Evolutionary conservation across 495 filamentous ascomycete species (phyloP).

Genomic region (Penicillium lagena): DNA sequence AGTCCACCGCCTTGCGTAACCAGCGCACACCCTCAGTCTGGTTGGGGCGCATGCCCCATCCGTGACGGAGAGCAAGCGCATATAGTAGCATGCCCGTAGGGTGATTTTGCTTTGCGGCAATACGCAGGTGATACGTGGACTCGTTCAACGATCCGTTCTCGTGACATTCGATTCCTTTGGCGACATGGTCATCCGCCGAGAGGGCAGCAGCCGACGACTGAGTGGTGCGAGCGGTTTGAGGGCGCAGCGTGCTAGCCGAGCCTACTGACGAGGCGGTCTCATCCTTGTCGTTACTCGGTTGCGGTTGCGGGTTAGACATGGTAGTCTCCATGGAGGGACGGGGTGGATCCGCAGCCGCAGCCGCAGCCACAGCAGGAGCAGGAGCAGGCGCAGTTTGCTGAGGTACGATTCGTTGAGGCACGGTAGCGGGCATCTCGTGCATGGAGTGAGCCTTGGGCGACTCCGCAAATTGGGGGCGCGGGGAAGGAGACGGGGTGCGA

Average conservation of each 20-base stretch:
- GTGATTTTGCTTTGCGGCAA: conserved; percentile 77
- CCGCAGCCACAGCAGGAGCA: conserved; percentile 12
- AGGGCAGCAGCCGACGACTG: conserved; percentile 44
- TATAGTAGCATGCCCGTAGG: conserved; percentile 95
- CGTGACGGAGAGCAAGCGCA: conserved; percentile 92
- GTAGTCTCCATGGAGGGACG: conserved; percentile 42
- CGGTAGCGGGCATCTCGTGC: conserved; percentile 21
- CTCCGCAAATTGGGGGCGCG: conserved; percentile 9
- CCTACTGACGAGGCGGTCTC: conserved; percentile 56
- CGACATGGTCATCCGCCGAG: conserved; percentile 78
- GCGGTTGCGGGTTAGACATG: conserved; percentile 7
- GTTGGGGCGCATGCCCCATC: conserved; percentile 95
- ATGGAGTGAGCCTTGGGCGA: conserved; percentile 33
- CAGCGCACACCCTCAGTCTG: conserved; percentile 83
- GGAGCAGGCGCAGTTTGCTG: not conserved
- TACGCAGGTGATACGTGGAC: conserved; percentile 90
- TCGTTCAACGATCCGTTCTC: conserved; percentile 79
- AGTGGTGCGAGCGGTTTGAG: conserved; percentile 39
- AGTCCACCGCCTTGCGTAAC: conserved; percentile 83
- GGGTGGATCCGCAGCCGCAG: conserved; percentile 32
- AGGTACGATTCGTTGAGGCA: conserved; percentile 2
- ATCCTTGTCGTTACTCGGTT: conserved; percentile 28
- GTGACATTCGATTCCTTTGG: conserved; percentile 81
- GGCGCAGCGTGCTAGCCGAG: conserved; percentile 59
- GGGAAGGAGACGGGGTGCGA: conserved; percentile 30